Conservation (phyloP, 1,284 basidiomycete species). For the Malassezia pachydermatis region DNA sequence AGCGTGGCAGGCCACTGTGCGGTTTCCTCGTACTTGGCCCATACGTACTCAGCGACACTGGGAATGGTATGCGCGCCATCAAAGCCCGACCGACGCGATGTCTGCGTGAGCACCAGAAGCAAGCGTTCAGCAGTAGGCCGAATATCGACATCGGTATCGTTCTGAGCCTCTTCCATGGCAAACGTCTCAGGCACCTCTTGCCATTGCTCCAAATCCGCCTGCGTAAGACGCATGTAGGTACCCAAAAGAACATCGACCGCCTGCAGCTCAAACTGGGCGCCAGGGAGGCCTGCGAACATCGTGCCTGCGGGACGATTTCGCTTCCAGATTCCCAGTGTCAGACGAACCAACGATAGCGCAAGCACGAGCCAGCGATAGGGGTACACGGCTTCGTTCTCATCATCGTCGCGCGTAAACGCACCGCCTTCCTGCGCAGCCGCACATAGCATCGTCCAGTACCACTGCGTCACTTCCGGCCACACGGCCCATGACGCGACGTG, state of each 20-base stretch:
- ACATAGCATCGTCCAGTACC: conserved; percentile 37
- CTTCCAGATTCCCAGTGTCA: conserved; percentile 35
- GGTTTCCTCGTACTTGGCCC: conserved; percentile 26
- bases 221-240: conserved; percentile 34
- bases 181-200: conserved; percentile 37
- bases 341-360: conserved; percentile 33
- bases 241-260: conserved; percentile 34
- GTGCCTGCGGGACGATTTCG: conserved; percentile 21
- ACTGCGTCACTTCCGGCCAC: conserved; percentile 40
- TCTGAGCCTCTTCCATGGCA: conserved; percentile 35
- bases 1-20: conserved; percentile 19
- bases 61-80: conserved; percentile 1
- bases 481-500: conserved; percentile 39
- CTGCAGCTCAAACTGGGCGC: conserved; percentile 26
- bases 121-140: conserved; percentile 41
- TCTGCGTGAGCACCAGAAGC: conserved; percentile 30
- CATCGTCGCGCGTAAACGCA: conserved; percentile 21
- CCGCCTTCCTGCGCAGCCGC: conserved; percentile 22
- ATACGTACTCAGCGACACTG: conserved; percentile 32
- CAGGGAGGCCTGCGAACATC: conserved; percentile 24
- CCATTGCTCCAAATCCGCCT: conserved; percentile 37
- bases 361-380: conserved; percentile 42
- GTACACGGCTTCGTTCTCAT: conserved; percentile 22
- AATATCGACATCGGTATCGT: conserved; percentile 37
- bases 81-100: conserved; percentile 23